Conservation (phyloP, 1,139 yeast genomes). For the Hansenula anomala region DNA sequence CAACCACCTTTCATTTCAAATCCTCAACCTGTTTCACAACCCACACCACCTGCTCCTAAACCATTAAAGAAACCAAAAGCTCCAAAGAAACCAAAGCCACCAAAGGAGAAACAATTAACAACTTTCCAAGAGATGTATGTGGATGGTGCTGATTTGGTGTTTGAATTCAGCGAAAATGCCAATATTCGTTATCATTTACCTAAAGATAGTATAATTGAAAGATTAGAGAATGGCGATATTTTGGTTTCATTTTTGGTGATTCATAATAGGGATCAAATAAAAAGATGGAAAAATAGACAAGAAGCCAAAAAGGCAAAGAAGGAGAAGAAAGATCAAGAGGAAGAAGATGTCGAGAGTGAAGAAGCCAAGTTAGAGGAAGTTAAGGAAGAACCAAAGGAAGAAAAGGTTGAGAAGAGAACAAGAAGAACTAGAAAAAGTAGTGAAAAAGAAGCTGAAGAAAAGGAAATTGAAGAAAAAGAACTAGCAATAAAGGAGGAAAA, state of each 20-base stretch:
- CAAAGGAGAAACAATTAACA: slow-evolving; percentile 42
- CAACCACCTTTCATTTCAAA: no score
- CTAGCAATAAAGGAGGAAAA: slow-evolving; percentile 12
- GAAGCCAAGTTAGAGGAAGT: slow-evolving; percentile 16
- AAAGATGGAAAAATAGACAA: slow-evolving; percentile 24
- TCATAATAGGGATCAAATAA: slow-evolving; percentile 35
- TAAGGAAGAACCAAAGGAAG: slow-evolving; percentile 1
- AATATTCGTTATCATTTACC: slow-evolving; percentile 73
- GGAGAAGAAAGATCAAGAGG: not conserved
- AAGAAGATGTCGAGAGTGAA: slow-evolving; percentile 21
- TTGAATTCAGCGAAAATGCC: slow-evolving; percentile 81
- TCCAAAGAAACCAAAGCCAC: slow-evolving; percentile 25
- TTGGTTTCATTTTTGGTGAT: slow-evolving; percentile 62
- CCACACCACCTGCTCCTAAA: slow-evolving; percentile 17
- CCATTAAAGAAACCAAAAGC: slow-evolving; percentile 24
- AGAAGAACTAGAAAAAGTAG: slow-evolving; percentile 13
- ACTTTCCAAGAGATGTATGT: slow-evolving; percentile 73
- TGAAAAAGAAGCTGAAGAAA: slow-evolving; percentile 24
- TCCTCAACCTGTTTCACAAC: slow-evolving; percentile 6
- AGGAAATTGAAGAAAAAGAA: slow-evolving; percentile 18
- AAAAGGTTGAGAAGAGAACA: not conserved
- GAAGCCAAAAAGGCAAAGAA: slow-evolving; percentile 16
- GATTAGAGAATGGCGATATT: slow-evolving; percentile 44
- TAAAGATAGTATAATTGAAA: slow-evolving; percentile 70
- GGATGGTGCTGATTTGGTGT: slow-evolving; percentile 66